Conservation (phyloP, 2,329 filamentous ascomycete species). For the Passalora sequoiae region DNA sequence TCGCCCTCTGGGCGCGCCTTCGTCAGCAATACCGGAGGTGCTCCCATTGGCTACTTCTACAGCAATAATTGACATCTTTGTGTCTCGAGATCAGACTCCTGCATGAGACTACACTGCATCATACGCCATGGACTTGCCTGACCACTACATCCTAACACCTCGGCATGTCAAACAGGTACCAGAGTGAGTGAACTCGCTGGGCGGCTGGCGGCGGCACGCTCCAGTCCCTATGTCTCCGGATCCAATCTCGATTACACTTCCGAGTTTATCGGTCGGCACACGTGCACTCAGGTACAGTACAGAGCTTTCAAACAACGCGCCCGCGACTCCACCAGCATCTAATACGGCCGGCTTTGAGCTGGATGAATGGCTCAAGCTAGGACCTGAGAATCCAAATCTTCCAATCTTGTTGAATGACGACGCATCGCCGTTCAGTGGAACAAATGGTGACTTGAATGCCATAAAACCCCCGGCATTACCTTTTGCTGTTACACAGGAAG, state of each 20-base stretch:
- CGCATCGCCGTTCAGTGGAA: background rate
- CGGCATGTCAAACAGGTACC: background rate
- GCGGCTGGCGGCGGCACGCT: too few relatives aligned
- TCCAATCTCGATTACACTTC: constrained; percentile 45
- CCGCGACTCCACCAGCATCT: background rate
- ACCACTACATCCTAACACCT: too few relatives aligned
- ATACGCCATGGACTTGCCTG: too few relatives aligned
- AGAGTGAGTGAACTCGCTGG: background rate
- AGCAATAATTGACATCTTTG: too few relatives aligned
- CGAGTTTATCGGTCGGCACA: constrained; percentile 57
- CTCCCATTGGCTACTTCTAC: too few relatives aligned
- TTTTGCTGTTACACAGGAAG: background rate
- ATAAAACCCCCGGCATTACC: background rate
- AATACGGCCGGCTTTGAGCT: constrained; percentile 3
- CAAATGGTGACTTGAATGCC: background rate
- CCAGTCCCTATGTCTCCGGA: too few relatives aligned
- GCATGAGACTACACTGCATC: too few relatives aligned
- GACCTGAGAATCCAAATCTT: constrained; percentile 3
- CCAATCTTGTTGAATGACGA: constrained; percentile 6
- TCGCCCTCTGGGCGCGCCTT: too few relatives aligned
- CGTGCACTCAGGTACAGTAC: too few relatives aligned
- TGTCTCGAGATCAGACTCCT: too few relatives aligned
- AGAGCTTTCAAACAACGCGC: too few relatives aligned
- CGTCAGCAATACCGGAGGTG: too few relatives aligned
- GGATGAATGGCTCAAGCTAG: constrained; percentile 8